Percentiles rank a stretch among this genome's conserved stretches.
Conservation (phyloP, 1,284 basidiomycete genomes). For the Xerocomus amazonicus region DNA sequence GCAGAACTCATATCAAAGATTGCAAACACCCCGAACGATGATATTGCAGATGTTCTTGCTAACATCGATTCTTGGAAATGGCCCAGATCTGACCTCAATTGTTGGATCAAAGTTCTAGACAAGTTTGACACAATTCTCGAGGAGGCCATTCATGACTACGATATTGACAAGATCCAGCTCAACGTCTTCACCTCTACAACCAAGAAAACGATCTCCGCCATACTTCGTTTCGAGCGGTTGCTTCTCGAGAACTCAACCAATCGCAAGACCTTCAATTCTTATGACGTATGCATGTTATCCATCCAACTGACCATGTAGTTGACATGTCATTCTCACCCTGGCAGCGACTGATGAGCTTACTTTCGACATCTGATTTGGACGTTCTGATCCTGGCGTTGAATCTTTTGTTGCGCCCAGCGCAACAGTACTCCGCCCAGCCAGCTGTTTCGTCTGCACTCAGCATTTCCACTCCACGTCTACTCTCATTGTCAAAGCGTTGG, state of each 20-base stretch:
- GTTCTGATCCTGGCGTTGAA: conserved; percentile 83
- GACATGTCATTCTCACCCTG: conserved; percentile 10
- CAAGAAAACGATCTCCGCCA: conserved; percentile 76
- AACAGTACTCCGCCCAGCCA: conserved; percentile 88
- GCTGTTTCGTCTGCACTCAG: conserved; percentile 73
- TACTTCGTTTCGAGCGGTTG: conserved; percentile 85
- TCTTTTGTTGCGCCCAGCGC: conserved; percentile 86
- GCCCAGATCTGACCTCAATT: conserved; percentile 95
- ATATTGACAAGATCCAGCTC: conserved; percentile 77
- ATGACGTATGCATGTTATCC: conserved; percentile 70
- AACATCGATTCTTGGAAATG: conserved; percentile 84
- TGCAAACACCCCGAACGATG: conserved; percentile 59
- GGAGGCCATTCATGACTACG: conserved; percentile 79
- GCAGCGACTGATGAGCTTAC: conserved; percentile 85
- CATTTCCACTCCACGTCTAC: conserved; percentile 71
- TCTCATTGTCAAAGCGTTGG: conserved; percentile 72
- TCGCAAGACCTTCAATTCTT: conserved; percentile 94
- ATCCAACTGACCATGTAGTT: conserved; percentile 10
- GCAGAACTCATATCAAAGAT: conserved; percentile 70
- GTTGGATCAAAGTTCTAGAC: conserved; percentile 95
- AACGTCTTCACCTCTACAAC: conserved; percentile 76
- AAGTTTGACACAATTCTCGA: conserved; percentile 91
- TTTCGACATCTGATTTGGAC: conserved; percentile 88
- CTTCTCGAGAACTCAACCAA: conserved; percentile 98
- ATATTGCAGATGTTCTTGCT: conserved; percentile 60